Base-by-base conservation (phyloP, 169 alveolate species). In the Plasmodium malariae region DNA sequence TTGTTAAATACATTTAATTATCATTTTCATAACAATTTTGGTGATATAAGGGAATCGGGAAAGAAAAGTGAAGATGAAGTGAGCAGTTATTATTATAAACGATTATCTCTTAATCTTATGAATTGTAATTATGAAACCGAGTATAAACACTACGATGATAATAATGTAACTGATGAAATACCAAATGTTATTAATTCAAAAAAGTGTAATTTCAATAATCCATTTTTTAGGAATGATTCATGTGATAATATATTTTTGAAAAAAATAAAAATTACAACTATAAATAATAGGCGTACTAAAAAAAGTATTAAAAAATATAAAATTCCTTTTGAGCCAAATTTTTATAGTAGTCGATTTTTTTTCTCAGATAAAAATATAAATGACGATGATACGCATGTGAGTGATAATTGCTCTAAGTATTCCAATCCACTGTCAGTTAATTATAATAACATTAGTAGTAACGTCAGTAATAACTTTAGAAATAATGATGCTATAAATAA, bases 301-400 rank as follows among this genome's bases (percentile, higher is more conserved):
- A 26, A 54, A 43, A 51, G 67, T 40, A 57, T 68, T 28, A 83
- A 69, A 67, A 83, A 83, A 70, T 83, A 83, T 28, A 34, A 28
- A 51, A 54, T 83, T 54, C 91, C 91, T 14, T 83, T 83, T 54
- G 91, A 83, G 76, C 91, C 91, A 6, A 83, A 83, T 83, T 65
- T 83, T 68, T 83, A 68, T 43, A 83, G 86, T 26, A 83, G 9
- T 14, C 71, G 85, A 30, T 83, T 83, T 45, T 83, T 83, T 59
- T 65, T 83, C 34, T 83, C 85, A 26, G 91, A 83, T 49, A 69
- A 83, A 40, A 26, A 69, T 60, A 83, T 68, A 37, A 69, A 83
- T 40, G 86, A 69, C 26, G 45, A 54, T 68, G 37, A 14, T 6
- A 5, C 5, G 28, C 86, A n/a, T 2, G 17, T 26, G n/a, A 68